Conservation (phyloP, 768 basidiomycete species). For the Termitomyces sp. region DNA sequence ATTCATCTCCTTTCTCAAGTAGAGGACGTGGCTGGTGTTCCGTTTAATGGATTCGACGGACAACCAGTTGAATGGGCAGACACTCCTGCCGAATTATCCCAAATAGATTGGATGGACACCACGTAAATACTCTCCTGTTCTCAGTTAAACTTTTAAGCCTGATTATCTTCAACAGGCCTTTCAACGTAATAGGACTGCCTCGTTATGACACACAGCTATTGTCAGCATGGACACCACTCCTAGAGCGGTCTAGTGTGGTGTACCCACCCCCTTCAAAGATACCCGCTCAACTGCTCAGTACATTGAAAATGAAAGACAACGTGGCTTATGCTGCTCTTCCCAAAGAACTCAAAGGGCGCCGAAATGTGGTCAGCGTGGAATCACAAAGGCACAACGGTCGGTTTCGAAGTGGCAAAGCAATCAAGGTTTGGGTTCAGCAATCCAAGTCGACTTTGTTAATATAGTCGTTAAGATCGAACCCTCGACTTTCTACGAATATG, state of each 20-base stretch:
- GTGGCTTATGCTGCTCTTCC: conserved; percentile 89
- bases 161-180: conserved; percentile 49
- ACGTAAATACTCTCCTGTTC: conserved; percentile 51
- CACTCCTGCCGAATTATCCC: conserved; percentile 58
- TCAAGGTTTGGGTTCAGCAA: conserved; percentile 37
- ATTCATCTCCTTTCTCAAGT: conserved; percentile 80
- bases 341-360: conserved; percentile 76
- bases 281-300: conserved; percentile 69
- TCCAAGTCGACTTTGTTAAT: background rate
- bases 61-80: conserved; percentile 86
- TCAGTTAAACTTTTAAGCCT: background rate
- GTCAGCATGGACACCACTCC: conserved; percentile 60
- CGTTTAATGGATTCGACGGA: conserved; percentile 90
- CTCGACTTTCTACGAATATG: conserved; percentile 51
- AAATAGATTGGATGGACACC: conserved; percentile 76
- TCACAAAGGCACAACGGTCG: conserved; percentile 58
- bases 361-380: conserved; percentile 66
- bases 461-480: conserved; percentile 40
- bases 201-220: conserved; percentile 73
- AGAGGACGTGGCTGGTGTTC: conserved; percentile 55
- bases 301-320: conserved; percentile 86
- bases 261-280: conserved; percentile 76
- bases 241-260: conserved; percentile 35
- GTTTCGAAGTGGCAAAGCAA: conserved; percentile 80
- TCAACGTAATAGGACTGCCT: conserved; percentile 88